Evolutionary conservation across 2,329 filamentous ascomycete species (phyloP).

Genomic region (Calonectria montana): DNA sequence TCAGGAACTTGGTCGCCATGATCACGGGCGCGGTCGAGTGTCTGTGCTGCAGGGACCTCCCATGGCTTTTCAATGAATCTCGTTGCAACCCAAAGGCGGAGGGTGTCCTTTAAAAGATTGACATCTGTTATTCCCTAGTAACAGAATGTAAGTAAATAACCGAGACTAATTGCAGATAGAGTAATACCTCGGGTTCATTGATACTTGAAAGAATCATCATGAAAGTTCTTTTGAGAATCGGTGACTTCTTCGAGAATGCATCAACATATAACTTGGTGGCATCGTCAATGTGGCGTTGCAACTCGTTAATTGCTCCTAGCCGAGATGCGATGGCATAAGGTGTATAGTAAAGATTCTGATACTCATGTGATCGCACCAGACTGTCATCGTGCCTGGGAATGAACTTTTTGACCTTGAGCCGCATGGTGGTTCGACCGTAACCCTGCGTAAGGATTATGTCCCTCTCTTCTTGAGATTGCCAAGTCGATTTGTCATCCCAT

Average conservation of each 20-base stretch:
- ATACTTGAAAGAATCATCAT: neutral
- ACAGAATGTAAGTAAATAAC: neutral
- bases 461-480: neutral
- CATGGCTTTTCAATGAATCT: neutral
- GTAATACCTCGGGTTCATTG: neutral
- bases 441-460: neutral
- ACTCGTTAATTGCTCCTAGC: accelerated
- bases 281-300: neutral
- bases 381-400: neutral
- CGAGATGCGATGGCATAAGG: neutral
- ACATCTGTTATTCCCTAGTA: neutral
- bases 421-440: neutral
- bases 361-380: neutral
- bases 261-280: neutral
- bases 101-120: neutral
- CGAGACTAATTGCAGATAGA: neutral
- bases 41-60: neutral
- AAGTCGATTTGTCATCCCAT: neutral
- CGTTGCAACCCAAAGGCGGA: neutral
- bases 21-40: neutral
- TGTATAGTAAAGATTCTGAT: neutral
- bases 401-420: neutral
- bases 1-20: neutral
- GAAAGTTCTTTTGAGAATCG: neutral
- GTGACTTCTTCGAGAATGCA: too few species aligned